phyloP scores from a whole-genome alignment of 1,284 basidiomycete species.

The Porodaedalea pini region DNA sequence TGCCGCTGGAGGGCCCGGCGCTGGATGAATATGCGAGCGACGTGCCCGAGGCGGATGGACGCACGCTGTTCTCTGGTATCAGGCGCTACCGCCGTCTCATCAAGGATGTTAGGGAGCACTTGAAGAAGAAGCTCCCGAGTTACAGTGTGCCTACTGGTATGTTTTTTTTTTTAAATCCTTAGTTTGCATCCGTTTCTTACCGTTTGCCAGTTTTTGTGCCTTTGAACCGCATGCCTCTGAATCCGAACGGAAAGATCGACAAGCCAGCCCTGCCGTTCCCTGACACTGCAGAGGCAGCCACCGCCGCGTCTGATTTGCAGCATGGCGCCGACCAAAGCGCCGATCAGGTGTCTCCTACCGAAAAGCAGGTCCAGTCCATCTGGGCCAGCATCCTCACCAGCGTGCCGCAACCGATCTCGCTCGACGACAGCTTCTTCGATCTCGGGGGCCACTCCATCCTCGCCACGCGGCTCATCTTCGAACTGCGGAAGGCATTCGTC shows the following conservation, averaged over 20 bases:
- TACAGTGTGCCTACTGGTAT: conserved; percentile 87
- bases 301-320: conserved; percentile 36
- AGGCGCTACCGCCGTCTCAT: conserved; percentile 84
- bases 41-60: conserved; percentile 59
- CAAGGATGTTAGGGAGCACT: conserved; percentile 90
- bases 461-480: conserved; percentile 95
- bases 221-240: conserved; percentile 92
- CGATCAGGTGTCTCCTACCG: conserved; percentile 61
- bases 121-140: conserved; percentile 95
- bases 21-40: conserved; percentile 78
- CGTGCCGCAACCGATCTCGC: conserved; percentile 72
- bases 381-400: conserved; percentile 86
- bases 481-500: conserved; percentile 91
- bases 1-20: conserved; percentile 75
- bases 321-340: conserved; percentile 26
- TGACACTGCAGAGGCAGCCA: conserved; percentile 80
- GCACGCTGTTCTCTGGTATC: conserved; percentile 67
- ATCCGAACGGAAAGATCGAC: conserved; percentile 99
- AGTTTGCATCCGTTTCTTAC: conserved; percentile 17
- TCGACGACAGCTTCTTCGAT: conserved; percentile 98
- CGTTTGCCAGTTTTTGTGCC: conserved; percentile 82
- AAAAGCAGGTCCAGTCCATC: conserved; percentile 76
- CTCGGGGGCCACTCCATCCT: conserved; percentile 98
- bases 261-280: conserved; percentile 99
- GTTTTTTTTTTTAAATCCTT: conserved; percentile 27